phyloP scores from a whole-genome alignment of 1,284 basidiomycete genomes.

The Phlebopus sp. region DNA sequence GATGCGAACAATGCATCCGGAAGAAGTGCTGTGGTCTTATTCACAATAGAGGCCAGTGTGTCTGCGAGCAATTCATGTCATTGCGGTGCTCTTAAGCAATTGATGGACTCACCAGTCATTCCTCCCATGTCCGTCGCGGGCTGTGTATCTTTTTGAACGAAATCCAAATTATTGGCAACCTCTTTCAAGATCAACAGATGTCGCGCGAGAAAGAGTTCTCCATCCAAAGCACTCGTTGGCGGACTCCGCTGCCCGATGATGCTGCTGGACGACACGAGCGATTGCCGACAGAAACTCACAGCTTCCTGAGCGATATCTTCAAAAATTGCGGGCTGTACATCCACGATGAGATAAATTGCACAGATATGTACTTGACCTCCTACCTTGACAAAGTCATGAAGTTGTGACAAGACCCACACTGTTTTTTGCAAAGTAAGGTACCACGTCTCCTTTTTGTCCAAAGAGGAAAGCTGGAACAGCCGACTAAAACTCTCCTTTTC shows the following conservation, averaged over 20 bases:
- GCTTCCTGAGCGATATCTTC: slow-evolving; percentile 93
- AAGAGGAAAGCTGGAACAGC: slow-evolving; percentile 68
- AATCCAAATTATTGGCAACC: slow-evolving; percentile 73
- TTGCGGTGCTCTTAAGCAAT: neutral
- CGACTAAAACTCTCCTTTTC: slow-evolving; percentile 67
- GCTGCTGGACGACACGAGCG: slow-evolving; percentile 69
- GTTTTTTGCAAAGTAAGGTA: slow-evolving; percentile 84
- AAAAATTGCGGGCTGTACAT: slow-evolving; percentile 77
- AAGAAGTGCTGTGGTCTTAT: slow-evolving; percentile 68
- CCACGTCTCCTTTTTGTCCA: slow-evolving; percentile 81
- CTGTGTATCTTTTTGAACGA: slow-evolving; percentile 45
- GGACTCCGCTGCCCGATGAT: slow-evolving; percentile 52
- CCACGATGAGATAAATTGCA: slow-evolving; percentile 3
- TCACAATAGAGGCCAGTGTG: slow-evolving; percentile 70
- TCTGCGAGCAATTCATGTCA: slow-evolving; percentile 43
- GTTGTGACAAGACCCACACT: slow-evolving; percentile 83
- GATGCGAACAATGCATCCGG: slow-evolving; percentile 66
- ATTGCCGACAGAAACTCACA: slow-evolving; percentile 75
- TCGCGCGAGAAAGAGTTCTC: slow-evolving; percentile 80
- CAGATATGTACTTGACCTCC: slow-evolving; percentile 15
- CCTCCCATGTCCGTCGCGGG: slow-evolving; percentile 41
- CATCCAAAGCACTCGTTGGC: slow-evolving; percentile 56
- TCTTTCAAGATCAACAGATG: slow-evolving; percentile 93
- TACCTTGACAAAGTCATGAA: slow-evolving; percentile 90
- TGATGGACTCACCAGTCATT: slow-evolving; percentile 46